phyloP scores from a whole-genome alignment of 305 asterid species.

The Withania somnifera region DNA sequence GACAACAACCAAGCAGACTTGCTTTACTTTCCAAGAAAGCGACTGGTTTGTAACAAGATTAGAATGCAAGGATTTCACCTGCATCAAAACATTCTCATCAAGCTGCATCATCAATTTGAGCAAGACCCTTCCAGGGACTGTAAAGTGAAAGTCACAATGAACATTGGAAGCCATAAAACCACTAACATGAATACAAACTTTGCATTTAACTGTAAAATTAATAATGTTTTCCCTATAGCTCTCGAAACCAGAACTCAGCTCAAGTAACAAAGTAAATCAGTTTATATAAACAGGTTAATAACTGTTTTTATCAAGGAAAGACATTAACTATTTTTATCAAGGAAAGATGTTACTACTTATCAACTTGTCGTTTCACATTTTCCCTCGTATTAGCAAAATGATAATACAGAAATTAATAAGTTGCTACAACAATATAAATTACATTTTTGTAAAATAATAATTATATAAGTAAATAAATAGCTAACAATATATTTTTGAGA shows the following conservation, averaged over 20 bases:
- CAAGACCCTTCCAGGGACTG: not conserved
- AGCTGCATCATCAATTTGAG: not conserved
- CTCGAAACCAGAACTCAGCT: not conserved
- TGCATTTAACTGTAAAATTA: not conserved
- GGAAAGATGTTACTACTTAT: not conserved
- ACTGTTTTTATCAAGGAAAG: not conserved
- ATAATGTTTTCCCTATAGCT: not conserved
- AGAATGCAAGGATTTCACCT: not conserved
- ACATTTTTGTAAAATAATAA: too few relatives aligned
- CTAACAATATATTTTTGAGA: too few relatives aligned
- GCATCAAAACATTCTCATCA: not conserved
- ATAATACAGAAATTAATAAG: too few relatives aligned
- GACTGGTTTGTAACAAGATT: not conserved
- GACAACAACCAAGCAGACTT: not conserved
- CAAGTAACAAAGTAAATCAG: not conserved
- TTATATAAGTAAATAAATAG: too few relatives aligned
- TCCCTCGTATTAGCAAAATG: too few relatives aligned
- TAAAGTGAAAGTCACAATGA: not conserved
- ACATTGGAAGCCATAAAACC: not conserved
- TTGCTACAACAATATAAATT: too few relatives aligned
- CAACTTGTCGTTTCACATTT: too few relatives aligned
- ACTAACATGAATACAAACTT: not conserved
- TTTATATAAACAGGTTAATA: not conserved
- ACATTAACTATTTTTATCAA: not conserved
- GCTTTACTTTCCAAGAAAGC: not conserved